Percentiles rank a stretch among this genome's conserved stretches.
Conservation (phyloP, 371 early-diverging fungal genomes). For the Rhizopus stolonifer region DNA sequence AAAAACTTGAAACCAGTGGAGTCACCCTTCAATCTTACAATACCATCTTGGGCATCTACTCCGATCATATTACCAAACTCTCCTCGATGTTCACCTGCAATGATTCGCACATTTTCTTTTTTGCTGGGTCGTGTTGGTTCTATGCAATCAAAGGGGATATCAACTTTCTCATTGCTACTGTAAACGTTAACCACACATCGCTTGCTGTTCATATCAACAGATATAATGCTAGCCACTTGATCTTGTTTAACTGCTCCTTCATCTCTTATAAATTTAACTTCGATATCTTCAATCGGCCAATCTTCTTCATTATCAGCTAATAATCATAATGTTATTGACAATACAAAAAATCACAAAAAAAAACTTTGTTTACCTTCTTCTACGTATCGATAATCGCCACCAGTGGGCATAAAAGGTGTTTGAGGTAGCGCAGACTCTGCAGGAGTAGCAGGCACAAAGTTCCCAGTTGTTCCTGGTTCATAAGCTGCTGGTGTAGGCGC, state of each 20-base stretch:
- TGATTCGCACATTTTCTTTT: constrained; percentile 75
- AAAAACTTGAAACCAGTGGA: constrained; percentile 64
- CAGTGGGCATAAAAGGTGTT: constrained; percentile 66
- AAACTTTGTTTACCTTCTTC: constrained; percentile 42
- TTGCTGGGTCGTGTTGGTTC: constrained; percentile 75
- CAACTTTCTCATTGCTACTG: constrained; percentile 31
- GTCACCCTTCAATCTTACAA: constrained; percentile 67
- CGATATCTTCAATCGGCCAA: constrained; percentile 72
- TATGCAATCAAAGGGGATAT: constrained; percentile 51
- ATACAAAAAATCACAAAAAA: neutral
- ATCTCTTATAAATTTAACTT: constrained; percentile 49
- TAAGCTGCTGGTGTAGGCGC: constrained; percentile 50
- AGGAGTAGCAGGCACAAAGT: constrained; percentile 54
- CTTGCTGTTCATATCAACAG: constrained; percentile 47
- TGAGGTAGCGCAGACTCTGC: constrained; percentile 53
- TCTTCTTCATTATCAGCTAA: constrained; percentile 36
- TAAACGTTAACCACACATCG: constrained; percentile 39
- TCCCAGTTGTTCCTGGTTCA: constrained; percentile 35
- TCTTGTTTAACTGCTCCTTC: constrained; percentile 38
- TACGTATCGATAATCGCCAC: constrained; percentile 50
- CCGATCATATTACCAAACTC: constrained; percentile 76
- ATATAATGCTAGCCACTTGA: constrained; percentile 49
- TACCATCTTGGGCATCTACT: constrained; percentile 79
- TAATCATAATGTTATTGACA: neutral
- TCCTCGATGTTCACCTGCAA: constrained; percentile 72